Conservation (phyloP, 306 rosid species). For the Vicia faba region DNA sequence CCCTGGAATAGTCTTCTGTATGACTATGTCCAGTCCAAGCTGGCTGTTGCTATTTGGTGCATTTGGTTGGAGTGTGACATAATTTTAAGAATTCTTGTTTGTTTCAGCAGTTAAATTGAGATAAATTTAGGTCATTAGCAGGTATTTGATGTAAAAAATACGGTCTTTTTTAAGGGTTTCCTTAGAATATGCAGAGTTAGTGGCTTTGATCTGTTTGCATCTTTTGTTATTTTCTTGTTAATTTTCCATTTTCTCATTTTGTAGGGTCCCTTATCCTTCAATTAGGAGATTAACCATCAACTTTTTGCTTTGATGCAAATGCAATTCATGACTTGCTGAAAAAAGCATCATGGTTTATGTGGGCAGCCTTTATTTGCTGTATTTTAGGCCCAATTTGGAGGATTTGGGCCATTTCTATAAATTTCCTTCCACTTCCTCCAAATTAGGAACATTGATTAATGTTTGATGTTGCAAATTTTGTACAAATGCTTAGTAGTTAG, state of each 20-base stretch:
- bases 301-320: slow-evolving; percentile 1
- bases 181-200: slow-evolving; percentile 1
- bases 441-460: slow-evolving; percentile 19
- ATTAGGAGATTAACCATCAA: slow-evolving; percentile 9
- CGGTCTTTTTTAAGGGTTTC: slow-evolving; percentile 9
- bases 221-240: neutral
- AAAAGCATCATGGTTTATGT: slow-evolving; percentile 7
- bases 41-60: slow-evolving; percentile 8
- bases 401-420: slow-evolving; percentile 12
- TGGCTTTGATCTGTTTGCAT: slow-evolving; percentile 9
- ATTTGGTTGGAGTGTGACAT: slow-evolving; percentile 9
- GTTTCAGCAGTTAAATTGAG: neutral
- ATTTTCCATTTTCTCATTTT: neutral
- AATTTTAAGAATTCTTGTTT: slow-evolving; percentile 7
- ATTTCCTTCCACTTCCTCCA: slow-evolving; percentile 5
- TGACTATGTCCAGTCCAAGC: neutral
- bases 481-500: slow-evolving; percentile 8
- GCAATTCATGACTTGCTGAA: neutral
- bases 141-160: neutral
- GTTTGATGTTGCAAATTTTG: slow-evolving; percentile 14
- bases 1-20: too few species aligned
- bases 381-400: slow-evolving; percentile 6
- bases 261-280: slow-evolving; percentile 2
- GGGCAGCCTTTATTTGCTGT: slow-evolving; percentile 13
- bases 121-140: slow-evolving; percentile 18